These are phyloP conservation scores for Papilionanthe hybrid DNA, from an alignment of 116 monocot species.

Conservation along the genomic window DNA sequence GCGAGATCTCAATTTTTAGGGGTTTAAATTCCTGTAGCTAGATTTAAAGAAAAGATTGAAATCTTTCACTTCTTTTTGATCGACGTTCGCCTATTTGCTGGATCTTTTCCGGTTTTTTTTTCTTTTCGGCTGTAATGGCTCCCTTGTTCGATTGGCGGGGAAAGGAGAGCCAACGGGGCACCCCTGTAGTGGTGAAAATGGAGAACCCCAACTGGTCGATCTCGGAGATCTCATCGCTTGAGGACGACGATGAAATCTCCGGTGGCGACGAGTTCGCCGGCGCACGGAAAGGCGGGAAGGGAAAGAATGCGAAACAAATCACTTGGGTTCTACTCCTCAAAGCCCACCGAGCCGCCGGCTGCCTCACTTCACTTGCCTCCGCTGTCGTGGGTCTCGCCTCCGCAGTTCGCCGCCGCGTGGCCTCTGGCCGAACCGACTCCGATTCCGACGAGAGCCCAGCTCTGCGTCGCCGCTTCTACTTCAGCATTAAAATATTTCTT, in stretches of 20 bases:
- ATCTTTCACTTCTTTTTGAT: not conserved
- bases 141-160: not conserved
- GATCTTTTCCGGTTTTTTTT: not conserved
- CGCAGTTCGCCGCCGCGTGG: slow-evolving; percentile 32
- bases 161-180: slow-evolving; percentile 21
- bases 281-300: slow-evolving; percentile 39
- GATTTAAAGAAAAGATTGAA: not conserved
- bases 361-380: slow-evolving; percentile 45
- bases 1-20: not conserved
- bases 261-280: slow-evolving; percentile 8
- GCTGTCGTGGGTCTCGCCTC: slow-evolving; percentile 33
- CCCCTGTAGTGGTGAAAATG: slow-evolving; percentile 74
- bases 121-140: not conserved
- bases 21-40: not conserved
- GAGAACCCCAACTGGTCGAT: slow-evolving; percentile 61
- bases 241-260: slow-evolving; percentile 52
- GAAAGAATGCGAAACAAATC: slow-evolving; percentile 80
- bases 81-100: not conserved
- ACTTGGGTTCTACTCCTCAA: slow-evolving; percentile 81
- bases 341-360: slow-evolving; percentile 73
- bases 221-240: slow-evolving; percentile 40
- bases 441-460: slow-evolving; percentile 21
- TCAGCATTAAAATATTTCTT: slow-evolving; percentile 36
- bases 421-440: slow-evolving; percentile 34
- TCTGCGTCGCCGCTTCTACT: slow-evolving; percentile 25